Evolutionary conservation across 352 stramenopile species (phyloP).

Genomic region (Globisporangium canariense): DNA sequence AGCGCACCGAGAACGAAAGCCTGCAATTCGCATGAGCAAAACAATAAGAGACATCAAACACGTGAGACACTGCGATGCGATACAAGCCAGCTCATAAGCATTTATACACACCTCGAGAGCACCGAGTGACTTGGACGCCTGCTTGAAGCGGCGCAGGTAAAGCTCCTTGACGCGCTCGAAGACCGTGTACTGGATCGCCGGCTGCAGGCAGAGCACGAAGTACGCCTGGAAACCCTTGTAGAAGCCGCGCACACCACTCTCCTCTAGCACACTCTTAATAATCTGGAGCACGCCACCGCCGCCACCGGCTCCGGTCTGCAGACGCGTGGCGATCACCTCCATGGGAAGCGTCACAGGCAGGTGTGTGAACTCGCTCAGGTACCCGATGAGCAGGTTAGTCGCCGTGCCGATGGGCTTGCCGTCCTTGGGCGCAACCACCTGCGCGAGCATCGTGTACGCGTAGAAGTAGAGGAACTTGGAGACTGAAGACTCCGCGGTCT

Average conservation of each 20-base stretch:
- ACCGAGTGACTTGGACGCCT: conserved; percentile 46
- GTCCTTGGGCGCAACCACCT: conserved; percentile 55
- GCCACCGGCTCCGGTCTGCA: conserved; percentile 62
- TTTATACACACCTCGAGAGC: conserved; percentile 58
- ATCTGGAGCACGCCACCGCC: conserved; percentile 52
- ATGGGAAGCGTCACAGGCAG: conserved; percentile 83
- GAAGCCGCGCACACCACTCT: conserved; percentile 65
- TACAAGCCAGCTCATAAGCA: not conserved
- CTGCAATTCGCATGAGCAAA: conserved; percentile 31
- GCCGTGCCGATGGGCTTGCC: conserved; percentile 58
- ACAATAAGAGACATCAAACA: conserved; percentile 22
- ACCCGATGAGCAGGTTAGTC: conserved; percentile 76
- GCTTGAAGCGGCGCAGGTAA: conserved; percentile 65
- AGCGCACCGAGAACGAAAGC: conserved; percentile 94
- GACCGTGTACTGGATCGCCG: conserved; percentile 96
- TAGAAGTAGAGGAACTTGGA: conserved; percentile 92
- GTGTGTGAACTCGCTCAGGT: conserved; percentile 78
- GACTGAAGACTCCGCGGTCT: conserved; percentile 73
- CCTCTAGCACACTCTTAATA: conserved; percentile 56
- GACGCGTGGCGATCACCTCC: conserved; percentile 83
- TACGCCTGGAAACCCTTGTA: conserved; percentile 91
- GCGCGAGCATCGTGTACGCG: conserved; percentile 78
- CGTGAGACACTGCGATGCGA: not conserved
- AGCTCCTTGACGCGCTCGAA: conserved; percentile 90
- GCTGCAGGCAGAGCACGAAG: conserved; percentile 95